Conservation (phyloP, 164 flowering plant species). For the Vitis rupestris region DNA sequence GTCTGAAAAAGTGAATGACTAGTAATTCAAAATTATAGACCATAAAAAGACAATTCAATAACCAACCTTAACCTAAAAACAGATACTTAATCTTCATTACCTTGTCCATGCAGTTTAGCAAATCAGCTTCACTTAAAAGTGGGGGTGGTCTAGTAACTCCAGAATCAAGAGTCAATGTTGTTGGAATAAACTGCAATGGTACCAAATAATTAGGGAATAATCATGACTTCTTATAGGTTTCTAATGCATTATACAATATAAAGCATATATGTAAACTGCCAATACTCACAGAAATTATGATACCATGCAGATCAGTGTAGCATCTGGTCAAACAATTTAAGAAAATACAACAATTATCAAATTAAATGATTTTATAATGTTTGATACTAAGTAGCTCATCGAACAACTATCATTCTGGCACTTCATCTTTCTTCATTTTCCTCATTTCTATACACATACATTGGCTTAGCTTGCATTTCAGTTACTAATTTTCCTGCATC, state of each 20-base stretch:
- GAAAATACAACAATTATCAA: too few relatives aligned
- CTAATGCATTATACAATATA: not conserved
- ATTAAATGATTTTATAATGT: too few relatives aligned
- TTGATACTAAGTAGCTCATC: too few relatives aligned
- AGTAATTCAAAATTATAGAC: not conserved
- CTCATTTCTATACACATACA: too few relatives aligned
- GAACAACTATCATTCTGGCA: too few relatives aligned
- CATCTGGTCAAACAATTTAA: too few relatives aligned
- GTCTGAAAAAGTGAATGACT: not conserved
- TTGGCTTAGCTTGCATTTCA: too few relatives aligned
- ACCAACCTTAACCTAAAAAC: not conserved
- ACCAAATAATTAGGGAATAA: slow-evolving; percentile 7
- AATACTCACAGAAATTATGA: not conserved
- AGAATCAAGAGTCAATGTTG: slow-evolving; percentile 81
- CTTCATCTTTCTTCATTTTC: too few relatives aligned
- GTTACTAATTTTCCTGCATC: too few relatives aligned
- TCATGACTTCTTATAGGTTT: not conserved
- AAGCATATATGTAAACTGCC: not conserved
- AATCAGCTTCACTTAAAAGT: slow-evolving; percentile 94
- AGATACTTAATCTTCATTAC: slow-evolving; percentile 30
- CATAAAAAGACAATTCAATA: not conserved
- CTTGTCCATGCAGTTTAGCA: slow-evolving; percentile 93
- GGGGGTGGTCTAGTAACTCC: slow-evolving; percentile 97
- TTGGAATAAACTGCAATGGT: slow-evolving; percentile 75
- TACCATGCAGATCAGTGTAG: not conserved